These are phyloP conservation scores for Phialophora macrospora DNA, from an alignment of 2,329 filamentous ascomycete genomes.

Conservation along the genomic window DNA sequence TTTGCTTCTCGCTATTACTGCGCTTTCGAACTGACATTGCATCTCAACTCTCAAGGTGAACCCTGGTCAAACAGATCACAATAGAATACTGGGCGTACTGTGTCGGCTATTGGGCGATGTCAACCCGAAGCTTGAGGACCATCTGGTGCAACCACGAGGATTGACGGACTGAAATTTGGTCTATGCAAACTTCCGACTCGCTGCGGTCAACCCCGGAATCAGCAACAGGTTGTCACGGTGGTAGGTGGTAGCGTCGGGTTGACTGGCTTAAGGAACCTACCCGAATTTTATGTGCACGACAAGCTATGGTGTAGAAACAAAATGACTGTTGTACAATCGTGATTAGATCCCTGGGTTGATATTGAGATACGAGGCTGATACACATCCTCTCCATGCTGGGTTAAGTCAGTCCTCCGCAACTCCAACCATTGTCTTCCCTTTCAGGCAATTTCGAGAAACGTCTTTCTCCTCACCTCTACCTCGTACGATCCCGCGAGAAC, in stretches of 20 bases:
- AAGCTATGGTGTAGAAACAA: not conserved
- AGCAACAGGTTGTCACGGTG: not conserved
- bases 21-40: not conserved
- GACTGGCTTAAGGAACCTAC: not conserved
- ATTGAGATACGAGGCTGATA: not conserved
- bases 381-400: not conserved
- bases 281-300: not conserved
- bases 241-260: not conserved
- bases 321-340: not conserved
- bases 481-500: not conserved
- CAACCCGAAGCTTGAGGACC: not conserved
- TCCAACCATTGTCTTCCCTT: slow-evolving; percentile 6
- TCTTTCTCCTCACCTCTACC: not conserved
- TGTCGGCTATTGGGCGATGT: not conserved
- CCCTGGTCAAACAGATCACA: not conserved
- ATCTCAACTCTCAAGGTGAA: not conserved
- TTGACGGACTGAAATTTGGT: not conserved
- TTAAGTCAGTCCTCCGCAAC: not conserved
- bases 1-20: not conserved
- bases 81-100: not conserved
- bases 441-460: slow-evolving; percentile 3
- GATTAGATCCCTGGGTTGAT: not conserved
- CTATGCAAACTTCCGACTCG: not conserved
- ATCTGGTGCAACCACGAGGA: not conserved
- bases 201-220: not conserved